Base-by-base conservation (phyloP, 306 rosid genomes). In the Trichosanthes cucumerina region DNA sequence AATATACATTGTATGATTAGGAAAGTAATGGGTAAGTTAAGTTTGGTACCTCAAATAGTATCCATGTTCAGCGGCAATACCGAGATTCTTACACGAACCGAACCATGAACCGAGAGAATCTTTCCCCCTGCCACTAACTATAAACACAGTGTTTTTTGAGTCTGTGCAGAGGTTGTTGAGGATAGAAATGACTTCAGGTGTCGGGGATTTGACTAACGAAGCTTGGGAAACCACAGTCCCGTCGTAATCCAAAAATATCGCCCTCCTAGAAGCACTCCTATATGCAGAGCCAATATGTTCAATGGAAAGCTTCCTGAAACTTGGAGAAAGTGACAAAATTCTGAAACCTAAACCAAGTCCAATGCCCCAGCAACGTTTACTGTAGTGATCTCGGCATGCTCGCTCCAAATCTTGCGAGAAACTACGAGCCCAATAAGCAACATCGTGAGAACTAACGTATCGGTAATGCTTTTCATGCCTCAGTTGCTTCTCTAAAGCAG, bases 61-160 rank as follows among this genome's bases (percentile, higher is more conserved):
- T 60, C 98, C 98, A 76, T 93, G 98, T 82, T 93, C 98, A 28
- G 98, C 98, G 10, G 98, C 97, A 62, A 93, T 76, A 71, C 98
- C 98, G 11, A 93, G 97, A 83, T 82, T 89, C 82, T 86, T 89
- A 68, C 96, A 93, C 69, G 85, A 89, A 85, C 84, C 75, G 43
- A 92, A 85, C 97, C 97, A 93, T 52, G 89, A 86, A 58, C 86
- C 60, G 28, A 93, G 84, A 57, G 97, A 85, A 73, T 65, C 43
- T 81, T 77, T 83, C 80, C 90, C 94, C 79, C 96, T 83, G 49
- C 96, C 98, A 59, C 98, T 93, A 9, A 93, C 98, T 39, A 93
- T 89, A 66, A 93, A 93, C 52, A 92, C 94, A 0, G 86, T 92
- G 86, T 92, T 93, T 60, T 83, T 89, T 58, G 84, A 84, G 74